Evolutionary conservation across 371 early-diverging fungal species (phyloP), one percentile per base, ranked within the genome.

Genomic region (Chytridiales sp.): DNA sequence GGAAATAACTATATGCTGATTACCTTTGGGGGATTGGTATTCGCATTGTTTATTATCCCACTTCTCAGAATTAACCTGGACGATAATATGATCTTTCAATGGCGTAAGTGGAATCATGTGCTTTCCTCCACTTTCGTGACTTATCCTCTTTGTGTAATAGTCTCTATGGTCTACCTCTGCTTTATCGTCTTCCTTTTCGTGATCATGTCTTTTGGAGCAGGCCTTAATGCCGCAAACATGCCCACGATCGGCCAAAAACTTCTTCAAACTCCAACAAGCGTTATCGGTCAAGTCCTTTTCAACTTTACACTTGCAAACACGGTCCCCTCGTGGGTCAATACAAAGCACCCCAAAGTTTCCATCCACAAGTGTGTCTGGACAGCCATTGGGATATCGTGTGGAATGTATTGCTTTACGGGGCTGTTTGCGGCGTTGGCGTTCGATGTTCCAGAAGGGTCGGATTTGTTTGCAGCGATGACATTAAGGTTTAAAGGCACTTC

Each of bases 251-350:
- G 72, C 3, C 1, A 31, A 11, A 8, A 29, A 19, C n/a, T 64
- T 13, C 8, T 38, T 1, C 8, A 34, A 4, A 44, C 63, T 47
- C 56, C 63, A 22, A 64, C 68, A 11, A 35, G 47, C 2, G 72
- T 68, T 21, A 60, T 78, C 15, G 78, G 75, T 6, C 63, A 56
- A 19, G 73, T 78, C 30, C 63, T 78, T 50, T 78, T 74, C 52
- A 78, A 73, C 59, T 77, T 67, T 39, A 72, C 78, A 0, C 39
- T 78, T 38, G 78, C 73, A 27, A 75, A 74, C 53, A 74, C 74
- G 30, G 61, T 78, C 22, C 78, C 78, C n/a, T 69, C 70, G 19
- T 78, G 78, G 78, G 60, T 78, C 21, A 78, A 78, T 49, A 68
- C 70, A 11, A 75, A 68, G 63, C 63, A 68, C 35, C 54, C 59